Evolutionary conservation across 2,329 filamentous ascomycete genomes (phyloP), one percentile per base, ranked within the genome.

Genomic region (Penicillium verrucosum): DNA sequence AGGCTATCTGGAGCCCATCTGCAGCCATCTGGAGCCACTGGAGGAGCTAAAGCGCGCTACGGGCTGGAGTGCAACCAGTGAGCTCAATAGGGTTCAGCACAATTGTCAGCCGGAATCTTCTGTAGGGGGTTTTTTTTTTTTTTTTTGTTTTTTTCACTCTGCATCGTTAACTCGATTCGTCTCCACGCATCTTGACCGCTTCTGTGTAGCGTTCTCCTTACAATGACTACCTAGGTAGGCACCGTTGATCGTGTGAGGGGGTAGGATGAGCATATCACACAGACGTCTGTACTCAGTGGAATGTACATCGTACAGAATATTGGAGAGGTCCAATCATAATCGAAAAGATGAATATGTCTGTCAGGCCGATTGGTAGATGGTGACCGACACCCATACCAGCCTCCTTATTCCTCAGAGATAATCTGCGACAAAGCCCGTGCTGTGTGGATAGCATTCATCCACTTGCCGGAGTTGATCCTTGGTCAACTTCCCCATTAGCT

Each of bases 1-100:
- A 48, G 46, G 38, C 38, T 54, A 56, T 59, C 55, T 62, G 56
- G 50, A 50, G 38, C 55, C 55, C 54, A 56, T 60, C 58, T 65
- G 63, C 53, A 60, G 56, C 50, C 38, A 57, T 46, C 46, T 58
- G 54, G 54, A 37, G 45, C 41, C 30, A 29, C 45, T 57, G 55
- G 56, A 47, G 50, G 16, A 41, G 46, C 23, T 51, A 47, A 48
- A 50, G 52, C 53, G 41, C 53, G 48, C 59, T 62, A 59, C 58
- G 58, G 64, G 58, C 57, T 59, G 58, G 60, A 64, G 64, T 65
- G 60, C 60, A 43, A 61, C 63, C 61, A 57, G 29, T 41, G 51
- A 43, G 55, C 53, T 55, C 59, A 66, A 64, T 65, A 14, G 49
- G 54, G 58, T 62, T 65, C 52, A 44, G 51, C 58, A 53, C 49